Evolutionary conservation across 2,329 filamentous ascomycete species (phyloP).

Genomic region (Trichoderma sp.): DNA sequence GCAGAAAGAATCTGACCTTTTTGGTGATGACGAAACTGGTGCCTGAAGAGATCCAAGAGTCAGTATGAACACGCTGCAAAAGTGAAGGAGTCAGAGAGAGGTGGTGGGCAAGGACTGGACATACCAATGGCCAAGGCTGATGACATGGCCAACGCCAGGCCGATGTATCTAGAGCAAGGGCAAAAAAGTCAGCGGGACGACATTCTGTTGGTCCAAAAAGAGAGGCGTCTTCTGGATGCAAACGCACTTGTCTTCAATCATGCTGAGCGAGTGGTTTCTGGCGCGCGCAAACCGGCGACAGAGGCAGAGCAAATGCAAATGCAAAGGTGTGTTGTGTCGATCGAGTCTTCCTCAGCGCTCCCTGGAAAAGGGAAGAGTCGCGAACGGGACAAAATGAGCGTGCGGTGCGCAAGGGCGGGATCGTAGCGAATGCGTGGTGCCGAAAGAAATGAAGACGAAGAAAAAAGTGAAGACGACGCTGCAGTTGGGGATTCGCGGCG

Average conservation of each 20-base stretch:
- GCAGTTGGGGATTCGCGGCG: constrained; percentile 1
- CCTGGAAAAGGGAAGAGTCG: constrained; percentile 3
- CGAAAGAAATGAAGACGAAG: background rate
- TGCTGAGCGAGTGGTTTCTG: constrained; percentile 28
- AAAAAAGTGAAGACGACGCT: background rate
- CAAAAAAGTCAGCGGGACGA: constrained; percentile 22
- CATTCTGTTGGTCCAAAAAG: background rate
- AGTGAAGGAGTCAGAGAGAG: constrained; percentile 1
- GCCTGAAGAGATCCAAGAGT: constrained; percentile 51
- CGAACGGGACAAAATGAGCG: constrained; percentile 15
- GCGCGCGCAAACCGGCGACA: constrained; percentile 25
- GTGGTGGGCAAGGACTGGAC: constrained; percentile 29
- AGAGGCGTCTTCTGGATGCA: constrained; percentile 2
- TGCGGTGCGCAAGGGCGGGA: constrained; percentile 1
- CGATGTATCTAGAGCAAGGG: constrained; percentile 64
- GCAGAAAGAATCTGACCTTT: constrained; percentile 62
- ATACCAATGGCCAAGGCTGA: constrained; percentile 76
- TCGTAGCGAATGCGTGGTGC: constrained; percentile 1
- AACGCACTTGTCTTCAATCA: constrained; percentile 45
- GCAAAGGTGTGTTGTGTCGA: constrained; percentile 4
- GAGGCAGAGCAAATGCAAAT: constrained; percentile 18
- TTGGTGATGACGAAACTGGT: constrained; percentile 99
- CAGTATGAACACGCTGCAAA: background rate
- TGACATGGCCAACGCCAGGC: constrained; percentile 71
- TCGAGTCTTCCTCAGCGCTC: background rate